Conservation (phyloP, 257 asterid genomes). For the Scutellaria baicalensis region DNA sequence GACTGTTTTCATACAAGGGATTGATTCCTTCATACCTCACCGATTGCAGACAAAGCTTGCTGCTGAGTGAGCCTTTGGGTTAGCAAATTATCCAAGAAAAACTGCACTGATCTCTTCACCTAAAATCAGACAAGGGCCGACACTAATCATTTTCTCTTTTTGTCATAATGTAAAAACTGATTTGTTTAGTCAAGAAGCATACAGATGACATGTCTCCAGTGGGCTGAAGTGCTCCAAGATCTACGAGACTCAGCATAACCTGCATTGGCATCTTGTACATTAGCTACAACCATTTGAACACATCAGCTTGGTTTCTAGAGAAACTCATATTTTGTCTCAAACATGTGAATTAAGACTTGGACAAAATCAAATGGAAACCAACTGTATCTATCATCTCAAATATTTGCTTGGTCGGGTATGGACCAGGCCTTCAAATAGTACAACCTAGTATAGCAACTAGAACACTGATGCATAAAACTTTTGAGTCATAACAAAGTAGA, state of each 20-base stretch:
- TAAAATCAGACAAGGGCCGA: constrained; percentile 7
- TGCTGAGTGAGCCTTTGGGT: constrained; percentile 54
- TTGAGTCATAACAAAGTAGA: neutral
- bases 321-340: neutral
- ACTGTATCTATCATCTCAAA: too few relatives aligned
- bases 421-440: neutral
- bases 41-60: constrained; percentile 81
- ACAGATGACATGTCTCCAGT: constrained; percentile 84
- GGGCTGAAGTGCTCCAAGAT: constrained; percentile 85
- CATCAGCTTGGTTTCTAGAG: neutral
- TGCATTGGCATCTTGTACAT: constrained; percentile 18
- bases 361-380: neutral
- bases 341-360: neutral
- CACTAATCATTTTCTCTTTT: neutral
- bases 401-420: neutral
- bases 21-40: constrained; percentile 50
- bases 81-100: constrained; percentile 78
- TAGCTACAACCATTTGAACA: neutral
- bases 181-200: constrained; percentile 18
- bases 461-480: neutral
- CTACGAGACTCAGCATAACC: constrained; percentile 77
- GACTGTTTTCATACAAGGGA: neutral
- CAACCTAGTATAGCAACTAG: neutral
- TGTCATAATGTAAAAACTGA: neutral
- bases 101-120: constrained; percentile 89